Base-by-base conservation (phyloP, 1,139 yeast species). In the Eremothecium gossypii region DNA sequence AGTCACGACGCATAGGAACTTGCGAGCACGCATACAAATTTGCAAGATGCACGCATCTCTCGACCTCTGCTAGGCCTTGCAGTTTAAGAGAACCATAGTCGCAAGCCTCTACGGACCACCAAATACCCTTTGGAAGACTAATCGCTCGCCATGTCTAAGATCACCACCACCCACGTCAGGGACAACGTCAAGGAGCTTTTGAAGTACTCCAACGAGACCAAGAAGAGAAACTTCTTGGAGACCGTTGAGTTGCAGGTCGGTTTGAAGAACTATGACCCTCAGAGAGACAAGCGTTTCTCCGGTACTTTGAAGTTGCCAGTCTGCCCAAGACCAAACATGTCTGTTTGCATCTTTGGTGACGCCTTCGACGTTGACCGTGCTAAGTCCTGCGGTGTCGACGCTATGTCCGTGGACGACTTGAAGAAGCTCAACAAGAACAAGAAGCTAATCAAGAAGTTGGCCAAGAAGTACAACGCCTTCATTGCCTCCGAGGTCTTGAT, bases 271-370 rank as follows among this genome's bases (percentile, higher is more conserved):
- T 93, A 93, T 77, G 99, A 93, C 74, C 97, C 99, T 70, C 98
- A 93, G 80, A 89, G 99, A 84, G 99, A 93, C 76, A 93, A 93
- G 91, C 97, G 99, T 86, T 93, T 93, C 97, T 89, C 97, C 71
- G 99, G 99, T 79, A 70, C 97, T 68, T 83, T 93, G 77, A 91
- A 83, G 78, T 81, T 93, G 67, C 99, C 99, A 69, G 82, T 82
- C 70, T 96, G 94, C 61, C 98, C 98, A 78, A 93, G 99, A 82
- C 99, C 99, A 76, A 91, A 91, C 96, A 86, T 93, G 97, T 85
- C 97, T 75, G 75, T 93, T 78, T 93, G 98, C 77, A 87, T 93
- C 70, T 91, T 93, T 66, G 99, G 98, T 83, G 98, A 93, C 73
- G 98, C 98, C 69, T 91, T 91, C 69, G 99, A 93, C 74, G 95